Evolutionary conservation across 345 rosid species (phyloP).

Genomic region (Lepidium sativum): DNA sequence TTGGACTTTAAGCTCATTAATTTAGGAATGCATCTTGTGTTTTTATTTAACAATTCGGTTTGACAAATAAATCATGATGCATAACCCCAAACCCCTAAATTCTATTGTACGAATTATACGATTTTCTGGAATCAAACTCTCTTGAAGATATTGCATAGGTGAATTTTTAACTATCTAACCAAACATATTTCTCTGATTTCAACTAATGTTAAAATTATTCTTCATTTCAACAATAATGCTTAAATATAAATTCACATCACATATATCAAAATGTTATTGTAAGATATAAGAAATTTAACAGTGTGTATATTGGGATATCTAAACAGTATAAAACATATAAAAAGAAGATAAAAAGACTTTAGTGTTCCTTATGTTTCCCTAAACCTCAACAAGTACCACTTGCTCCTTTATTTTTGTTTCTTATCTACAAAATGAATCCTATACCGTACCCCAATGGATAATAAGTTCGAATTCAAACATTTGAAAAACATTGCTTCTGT

Average conservation of each 20-base stretch:
- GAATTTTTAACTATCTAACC: too few species aligned
- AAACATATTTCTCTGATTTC: too few species aligned
- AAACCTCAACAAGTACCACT: slow-evolving; percentile 22
- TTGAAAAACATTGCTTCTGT: neutral
- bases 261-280: too few species aligned
- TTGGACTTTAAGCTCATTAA: neutral
- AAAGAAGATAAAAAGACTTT: neutral
- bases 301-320: slow-evolving; percentile 8
- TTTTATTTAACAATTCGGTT: too few species aligned
- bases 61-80: fast-evolving
- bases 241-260: too few species aligned
- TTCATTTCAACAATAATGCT: neutral
- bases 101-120: too few species aligned
- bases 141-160: too few species aligned
- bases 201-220: neutral
- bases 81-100: too few species aligned
- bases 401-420: neutral
- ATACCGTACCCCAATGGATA: slow-evolving; percentile 2
- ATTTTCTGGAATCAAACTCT: too few species aligned
- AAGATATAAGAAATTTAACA: neutral
- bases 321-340: slow-evolving; percentile 20
- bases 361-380: slow-evolving; percentile 18
- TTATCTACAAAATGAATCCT: slow-evolving; percentile 12
- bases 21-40: too few species aligned
- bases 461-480: slow-evolving; percentile 1